A percentile compares a stretch with the other conserved stretches of the same genome.
phyloP scores from a whole-genome alignment of 208 protist species.

The Acanthamoeba castellanii region DNA sequence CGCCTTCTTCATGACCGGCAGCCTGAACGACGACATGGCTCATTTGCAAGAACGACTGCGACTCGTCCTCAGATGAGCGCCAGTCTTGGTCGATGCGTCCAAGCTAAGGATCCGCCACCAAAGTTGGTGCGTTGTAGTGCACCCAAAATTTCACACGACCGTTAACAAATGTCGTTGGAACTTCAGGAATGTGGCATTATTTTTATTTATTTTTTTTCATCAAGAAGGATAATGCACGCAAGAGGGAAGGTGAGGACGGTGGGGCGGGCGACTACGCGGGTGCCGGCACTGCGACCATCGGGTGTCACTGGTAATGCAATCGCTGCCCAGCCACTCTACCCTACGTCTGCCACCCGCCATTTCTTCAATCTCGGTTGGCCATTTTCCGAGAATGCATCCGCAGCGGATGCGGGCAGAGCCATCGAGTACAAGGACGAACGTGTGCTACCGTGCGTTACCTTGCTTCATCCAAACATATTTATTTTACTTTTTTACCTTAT shows the following conservation, averaged over 20 bases:
- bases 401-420: neutral
- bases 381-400: neutral
- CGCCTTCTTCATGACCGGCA: neutral
- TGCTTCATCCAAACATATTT: neutral
- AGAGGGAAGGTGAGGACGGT: neutral
- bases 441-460: neutral
- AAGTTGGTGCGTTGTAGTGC: too few species aligned
- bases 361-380: neutral
- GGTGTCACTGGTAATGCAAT: too few species aligned
- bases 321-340: neutral
- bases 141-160: too few species aligned
- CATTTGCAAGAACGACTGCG: neutral
- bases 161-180: too few species aligned
- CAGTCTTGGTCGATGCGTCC: too few species aligned
- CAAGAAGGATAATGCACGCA: too few species aligned
- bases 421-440: conserved; percentile 31
- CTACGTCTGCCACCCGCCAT: neutral
- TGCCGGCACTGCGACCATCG: neutral
- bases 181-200: neutral
- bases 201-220: too few species aligned
- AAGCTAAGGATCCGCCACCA: too few species aligned
- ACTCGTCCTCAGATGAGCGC: too few species aligned
- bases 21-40: neutral
- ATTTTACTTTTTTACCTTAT: too few species aligned
- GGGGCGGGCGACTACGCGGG: too few species aligned